Base-by-base conservation (phyloP, 352 stramenopile genomes). In the Phytophthora idaei region DNA sequence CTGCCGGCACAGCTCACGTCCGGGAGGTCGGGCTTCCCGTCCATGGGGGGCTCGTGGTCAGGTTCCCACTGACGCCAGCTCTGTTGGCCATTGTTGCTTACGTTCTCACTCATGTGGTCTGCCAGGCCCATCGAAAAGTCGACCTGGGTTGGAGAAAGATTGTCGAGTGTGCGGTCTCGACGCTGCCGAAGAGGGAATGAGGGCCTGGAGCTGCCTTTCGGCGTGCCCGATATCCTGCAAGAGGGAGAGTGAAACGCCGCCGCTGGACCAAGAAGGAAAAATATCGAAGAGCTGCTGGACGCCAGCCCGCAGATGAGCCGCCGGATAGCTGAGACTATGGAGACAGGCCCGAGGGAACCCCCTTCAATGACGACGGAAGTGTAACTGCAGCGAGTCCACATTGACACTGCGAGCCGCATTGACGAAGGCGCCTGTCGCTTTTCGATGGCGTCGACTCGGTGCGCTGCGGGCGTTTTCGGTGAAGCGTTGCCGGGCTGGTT, bases 61-160 rank as follows among this genome's bases (percentile, higher is more conserved):
- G 71, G 71, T 17, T 78, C 71, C 71, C 71, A 78, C 29, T 69
- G 53, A 14, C 47, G 57, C 57, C 51, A 68, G 45, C 31, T 46
- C 15, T 55, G 52, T 50, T 61, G 46, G 8, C 48, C 61, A 27
- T 72, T 68, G 45, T 69, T 62, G 61, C 49, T 75, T 10, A 73
- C 50, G 57, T 75, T 73, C 39, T 78, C 71, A 36, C 58, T 75
- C 71, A 74, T 73, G 53, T 69, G 50, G 56, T 72, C 71, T 7
- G 65, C 47, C 2, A 73, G 55, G 21, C 67, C 71, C 71, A 78
- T 78, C 21, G 49, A 47, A 44, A 6, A 28, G 51, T 45, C 31
- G 25, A 47, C n/a, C 4, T 28, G 49, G 4, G 5, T 52, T 55
- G 44, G 31, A 45, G 21, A 54, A 21, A 17, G 29, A 50, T 53